phyloP scores from a whole-genome alignment of 2,329 filamentous ascomycete species.

The Dactylellina leptospora region DNA sequence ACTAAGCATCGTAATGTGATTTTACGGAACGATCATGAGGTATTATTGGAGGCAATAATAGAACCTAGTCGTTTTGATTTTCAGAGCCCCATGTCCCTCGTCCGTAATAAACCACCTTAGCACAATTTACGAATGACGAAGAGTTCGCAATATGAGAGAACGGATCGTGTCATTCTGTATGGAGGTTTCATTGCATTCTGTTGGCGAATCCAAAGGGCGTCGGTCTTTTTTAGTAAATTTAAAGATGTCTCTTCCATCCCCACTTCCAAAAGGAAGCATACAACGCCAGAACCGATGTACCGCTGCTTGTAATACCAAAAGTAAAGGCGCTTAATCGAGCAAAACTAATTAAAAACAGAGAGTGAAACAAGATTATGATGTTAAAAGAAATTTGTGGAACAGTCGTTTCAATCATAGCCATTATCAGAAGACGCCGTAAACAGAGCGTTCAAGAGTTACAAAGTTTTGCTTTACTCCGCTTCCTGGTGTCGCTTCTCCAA shows the following conservation, averaged over 20 bases:
- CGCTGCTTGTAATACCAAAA: constrained; percentile 21
- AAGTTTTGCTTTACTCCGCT: constrained; percentile 59
- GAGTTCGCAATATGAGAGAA: no score
- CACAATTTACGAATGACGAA: no score
- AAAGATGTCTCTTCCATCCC: background rate
- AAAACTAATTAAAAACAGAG: constrained; percentile 8
- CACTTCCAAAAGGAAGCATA: background rate
- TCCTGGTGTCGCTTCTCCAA: constrained; percentile 72
- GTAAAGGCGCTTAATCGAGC: constrained; percentile 45
- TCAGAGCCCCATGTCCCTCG: no score
- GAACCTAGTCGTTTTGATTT: no score
- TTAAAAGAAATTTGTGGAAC: background rate
- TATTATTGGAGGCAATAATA: no score
- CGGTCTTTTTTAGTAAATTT: background rate
- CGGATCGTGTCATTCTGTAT: no score
- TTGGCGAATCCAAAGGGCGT: background rate
- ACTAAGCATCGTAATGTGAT: no score
- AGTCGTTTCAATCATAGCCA: constrained; percentile 27
- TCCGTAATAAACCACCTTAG: no score
- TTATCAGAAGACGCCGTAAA: background rate
- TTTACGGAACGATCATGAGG: no score
- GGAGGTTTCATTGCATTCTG: no score
- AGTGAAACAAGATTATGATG: background rate
- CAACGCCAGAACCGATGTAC: constrained; percentile 21
- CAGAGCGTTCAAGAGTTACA: constrained; percentile 1